These are phyloP conservation scores for Leccinellum rugosiceps DNA, from an alignment of 768 basidiomycete genomes.

Conservation along the genomic window DNA sequence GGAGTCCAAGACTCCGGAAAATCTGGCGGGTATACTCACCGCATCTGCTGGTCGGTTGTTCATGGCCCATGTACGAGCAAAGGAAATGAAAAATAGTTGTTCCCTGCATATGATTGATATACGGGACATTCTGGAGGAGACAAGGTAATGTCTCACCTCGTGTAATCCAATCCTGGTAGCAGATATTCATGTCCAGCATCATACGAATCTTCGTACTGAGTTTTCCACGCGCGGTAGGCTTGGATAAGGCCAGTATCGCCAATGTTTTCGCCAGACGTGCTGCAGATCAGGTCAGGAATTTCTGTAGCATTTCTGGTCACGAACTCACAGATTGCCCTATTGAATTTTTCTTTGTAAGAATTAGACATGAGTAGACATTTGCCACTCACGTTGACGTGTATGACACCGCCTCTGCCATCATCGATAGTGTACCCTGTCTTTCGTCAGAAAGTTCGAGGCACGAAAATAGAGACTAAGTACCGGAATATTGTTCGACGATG, in stretches of 20 bases:
- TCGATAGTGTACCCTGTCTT: slow-evolving; percentile 70
- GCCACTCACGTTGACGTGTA: slow-evolving; percentile 76
- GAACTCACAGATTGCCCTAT: slow-evolving; percentile 73
- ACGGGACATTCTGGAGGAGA: background rate
- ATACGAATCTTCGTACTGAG: slow-evolving; percentile 59
- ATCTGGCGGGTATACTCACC: background rate
- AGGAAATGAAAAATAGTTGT: slow-evolving; percentile 92
- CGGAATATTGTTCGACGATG: slow-evolving; percentile 88
- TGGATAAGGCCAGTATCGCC: slow-evolving; percentile 84
- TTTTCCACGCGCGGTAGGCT: slow-evolving; percentile 90
- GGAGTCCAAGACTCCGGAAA: background rate
- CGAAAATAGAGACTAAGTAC: slow-evolving; percentile 39
- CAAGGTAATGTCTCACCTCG: slow-evolving; percentile 45
- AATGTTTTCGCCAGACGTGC: slow-evolving; percentile 90
- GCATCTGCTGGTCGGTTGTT: slow-evolving; percentile 66
- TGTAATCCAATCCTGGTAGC: slow-evolving; percentile 78
- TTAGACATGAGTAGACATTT: background rate
- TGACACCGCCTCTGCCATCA: slow-evolving; percentile 78
- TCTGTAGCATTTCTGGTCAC: background rate
- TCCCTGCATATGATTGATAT: slow-evolving; percentile 48
- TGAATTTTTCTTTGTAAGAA: background rate
- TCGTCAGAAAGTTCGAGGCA: background rate
- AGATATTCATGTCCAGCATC: slow-evolving; percentile 62
- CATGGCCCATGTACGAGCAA: slow-evolving; percentile 84
- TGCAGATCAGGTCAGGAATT: slow-evolving; percentile 24